A percentile compares a stretch with the other conserved stretches of the same genome.
phyloP scores from a whole-genome alignment of 169 alveolate genomes.

The Plasmodium cynomolgi region DNA sequence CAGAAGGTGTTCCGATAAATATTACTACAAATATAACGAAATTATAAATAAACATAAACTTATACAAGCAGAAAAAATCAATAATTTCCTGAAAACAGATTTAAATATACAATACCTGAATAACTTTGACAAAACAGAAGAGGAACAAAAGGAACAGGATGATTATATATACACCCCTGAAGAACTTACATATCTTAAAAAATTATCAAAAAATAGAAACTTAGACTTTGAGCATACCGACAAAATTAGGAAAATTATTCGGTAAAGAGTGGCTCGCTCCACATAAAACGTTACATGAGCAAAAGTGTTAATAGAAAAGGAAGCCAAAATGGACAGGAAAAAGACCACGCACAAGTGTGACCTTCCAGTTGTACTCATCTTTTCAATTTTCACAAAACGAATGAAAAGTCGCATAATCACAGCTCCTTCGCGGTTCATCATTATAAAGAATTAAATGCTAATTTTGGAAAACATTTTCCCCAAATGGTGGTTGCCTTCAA shows the following conservation, averaged over 20 bases:
- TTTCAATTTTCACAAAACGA: not conserved
- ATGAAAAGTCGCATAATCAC: not conserved
- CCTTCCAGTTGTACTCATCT: not conserved
- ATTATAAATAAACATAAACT: slow-evolving; percentile 68
- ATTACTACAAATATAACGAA: slow-evolving; percentile 61
- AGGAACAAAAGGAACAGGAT: slow-evolving; percentile 36
- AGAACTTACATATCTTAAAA: slow-evolving; percentile 70
- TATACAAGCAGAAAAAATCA: slow-evolving; percentile 65
- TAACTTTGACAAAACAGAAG: slow-evolving; percentile 18
- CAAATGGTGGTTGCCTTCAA: not conserved
- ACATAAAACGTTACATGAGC: not conserved
- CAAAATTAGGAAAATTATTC: slow-evolving; percentile 66
- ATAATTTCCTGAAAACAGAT: slow-evolving; percentile 63
- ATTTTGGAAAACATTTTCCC: not conserved
- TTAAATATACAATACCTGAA: slow-evolving; percentile 63
- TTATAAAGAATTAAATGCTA: not conserved
- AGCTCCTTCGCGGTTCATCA: not conserved
- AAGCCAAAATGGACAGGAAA: not conserved
- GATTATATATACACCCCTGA: slow-evolving; percentile 70
- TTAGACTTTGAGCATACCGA: slow-evolving; percentile 56
- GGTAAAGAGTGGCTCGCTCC: not conserved
- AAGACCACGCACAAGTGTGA: not conserved
- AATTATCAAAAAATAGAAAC: slow-evolving; percentile 67
- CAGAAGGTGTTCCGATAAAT: slow-evolving; percentile 67
- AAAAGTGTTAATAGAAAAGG: not conserved